These are phyloP conservation scores for Macrophomina tecta DNA, from an alignment of 2,329 filamentous ascomycete species.

Conservation along the genomic window DNA sequence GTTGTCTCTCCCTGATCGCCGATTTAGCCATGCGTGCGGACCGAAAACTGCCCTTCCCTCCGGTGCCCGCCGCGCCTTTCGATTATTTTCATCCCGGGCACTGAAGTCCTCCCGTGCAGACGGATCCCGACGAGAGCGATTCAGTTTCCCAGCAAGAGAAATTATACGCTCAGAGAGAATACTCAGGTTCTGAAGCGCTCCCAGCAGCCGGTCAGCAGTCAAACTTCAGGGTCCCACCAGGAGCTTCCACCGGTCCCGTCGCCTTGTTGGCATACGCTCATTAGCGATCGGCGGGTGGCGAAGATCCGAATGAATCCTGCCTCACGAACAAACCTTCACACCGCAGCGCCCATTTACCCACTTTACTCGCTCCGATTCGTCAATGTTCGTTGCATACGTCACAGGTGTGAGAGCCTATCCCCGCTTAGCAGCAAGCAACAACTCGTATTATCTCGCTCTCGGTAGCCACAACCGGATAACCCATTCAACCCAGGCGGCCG, in stretches of 20 bases:
- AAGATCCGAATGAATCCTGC: constrained; percentile 17
- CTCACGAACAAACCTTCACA: constrained; percentile 10
- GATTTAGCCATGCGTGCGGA: constrained; percentile 1
- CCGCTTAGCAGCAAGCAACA: neutral
- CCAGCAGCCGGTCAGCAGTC: neutral
- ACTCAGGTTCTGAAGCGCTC: constrained; percentile 5
- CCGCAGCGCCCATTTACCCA: constrained; percentile 22
- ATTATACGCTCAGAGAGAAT: neutral
- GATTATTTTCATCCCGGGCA: neutral
- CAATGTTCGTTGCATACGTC: neutral
- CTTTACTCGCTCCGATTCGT: neutral
- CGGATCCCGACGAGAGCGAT: neutral
- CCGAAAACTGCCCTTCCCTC: constrained; percentile 12
- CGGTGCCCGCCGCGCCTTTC: constrained; percentile 1
- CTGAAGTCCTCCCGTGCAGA: neutral
- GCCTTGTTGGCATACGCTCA: neutral
- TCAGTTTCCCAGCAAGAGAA: neutral
- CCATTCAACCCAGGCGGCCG: neutral
- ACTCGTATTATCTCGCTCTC: constrained; percentile 9
- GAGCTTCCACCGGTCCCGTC: neutral
- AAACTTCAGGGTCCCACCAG: constrained; percentile 1
- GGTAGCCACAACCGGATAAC: neutral
- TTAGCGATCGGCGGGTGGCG: constrained; percentile 6
- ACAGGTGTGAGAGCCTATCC: neutral
- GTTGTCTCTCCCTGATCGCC: constrained; percentile 10